Evolutionary conservation across 1,284 basidiomycete species (phyloP).

Genomic region (Trichosporon asahii): DNA sequence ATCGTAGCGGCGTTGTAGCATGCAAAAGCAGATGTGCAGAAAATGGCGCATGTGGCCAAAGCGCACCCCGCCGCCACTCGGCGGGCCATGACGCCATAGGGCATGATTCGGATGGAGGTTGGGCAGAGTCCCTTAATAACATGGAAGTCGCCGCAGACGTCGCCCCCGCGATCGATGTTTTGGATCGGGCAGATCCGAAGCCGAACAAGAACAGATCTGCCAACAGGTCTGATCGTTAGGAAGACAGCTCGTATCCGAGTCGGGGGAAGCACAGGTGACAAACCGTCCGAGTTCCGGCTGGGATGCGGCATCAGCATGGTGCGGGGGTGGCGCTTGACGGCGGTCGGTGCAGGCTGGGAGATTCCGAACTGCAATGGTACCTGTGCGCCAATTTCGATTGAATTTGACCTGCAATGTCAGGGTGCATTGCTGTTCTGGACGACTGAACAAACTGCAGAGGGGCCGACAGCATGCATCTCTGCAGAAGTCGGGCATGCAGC

Average conservation of each 20-base stretch:
- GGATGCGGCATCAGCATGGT: background rate
- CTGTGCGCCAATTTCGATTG: background rate
- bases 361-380: background rate
- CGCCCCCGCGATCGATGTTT: background rate
- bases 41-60: too few relatives aligned
- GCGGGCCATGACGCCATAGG: background rate
- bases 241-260: background rate
- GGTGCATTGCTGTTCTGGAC: background rate
- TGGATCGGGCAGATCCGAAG: background rate
- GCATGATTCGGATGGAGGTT: background rate
- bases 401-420: background rate
- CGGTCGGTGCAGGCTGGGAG: background rate
- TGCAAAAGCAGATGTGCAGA: too few relatives aligned
- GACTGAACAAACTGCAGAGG: too few relatives aligned
- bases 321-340: background rate
- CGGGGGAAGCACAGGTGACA: background rate
- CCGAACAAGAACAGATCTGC: background rate
- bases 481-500: too few relatives aligned
- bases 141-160: background rate
- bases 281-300: background rate
- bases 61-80: too few relatives aligned
- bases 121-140: background rate
- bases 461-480: too few relatives aligned
- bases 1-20: too few relatives aligned
- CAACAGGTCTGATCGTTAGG: background rate